phyloP scores from a whole-genome alignment of 176 grass and related monocot species.

The Poa pratensis region DNA sequence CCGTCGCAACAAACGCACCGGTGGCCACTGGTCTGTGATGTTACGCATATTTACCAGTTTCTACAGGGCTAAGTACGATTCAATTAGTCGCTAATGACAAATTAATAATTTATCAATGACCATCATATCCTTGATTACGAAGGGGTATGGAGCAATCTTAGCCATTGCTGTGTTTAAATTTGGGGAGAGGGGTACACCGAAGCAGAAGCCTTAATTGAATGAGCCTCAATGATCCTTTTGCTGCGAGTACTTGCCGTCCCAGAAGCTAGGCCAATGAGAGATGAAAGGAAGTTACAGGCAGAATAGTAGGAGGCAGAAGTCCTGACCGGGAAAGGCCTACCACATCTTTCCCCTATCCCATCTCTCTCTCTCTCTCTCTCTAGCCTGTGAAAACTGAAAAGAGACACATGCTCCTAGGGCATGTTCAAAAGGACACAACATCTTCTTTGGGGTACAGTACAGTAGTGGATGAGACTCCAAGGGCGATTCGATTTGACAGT shows the following conservation, averaged over 20 bases:
- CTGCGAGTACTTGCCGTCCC: constrained; percentile 56
- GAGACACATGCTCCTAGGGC: constrained; percentile 43
- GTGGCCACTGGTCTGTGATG: too few relatives aligned
- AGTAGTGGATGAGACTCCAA: constrained; percentile 55
- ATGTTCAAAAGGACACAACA: constrained; percentile 69
- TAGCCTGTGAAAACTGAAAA: constrained; percentile 40
- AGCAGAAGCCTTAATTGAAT: too few relatives aligned
- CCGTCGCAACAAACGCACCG: background rate
- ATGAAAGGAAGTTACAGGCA: constrained; percentile 61
- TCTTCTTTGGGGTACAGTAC: constrained; percentile 63
- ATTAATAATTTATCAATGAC: too few relatives aligned
- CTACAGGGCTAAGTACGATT: too few relatives aligned
- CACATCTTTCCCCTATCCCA: constrained; percentile 23
- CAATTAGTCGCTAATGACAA: too few relatives aligned
- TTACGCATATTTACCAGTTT: too few relatives aligned
- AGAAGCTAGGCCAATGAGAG: constrained; percentile 56
- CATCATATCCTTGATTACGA: too few relatives aligned
- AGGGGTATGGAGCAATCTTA: too few relatives aligned
- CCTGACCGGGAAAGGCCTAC: constrained; percentile 53
- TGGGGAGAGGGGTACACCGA: too few relatives aligned
- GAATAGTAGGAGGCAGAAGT: constrained; percentile 46
- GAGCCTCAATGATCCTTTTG: constrained; percentile 58
- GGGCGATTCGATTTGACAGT: constrained; percentile 53
- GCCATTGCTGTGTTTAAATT: too few relatives aligned
- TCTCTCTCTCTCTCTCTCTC: background rate